Evolutionary conservation across 306 rosid genomes (phyloP), one percentile per base, ranked within the genome.

Genomic region (Cicer chorassanicum): DNA sequence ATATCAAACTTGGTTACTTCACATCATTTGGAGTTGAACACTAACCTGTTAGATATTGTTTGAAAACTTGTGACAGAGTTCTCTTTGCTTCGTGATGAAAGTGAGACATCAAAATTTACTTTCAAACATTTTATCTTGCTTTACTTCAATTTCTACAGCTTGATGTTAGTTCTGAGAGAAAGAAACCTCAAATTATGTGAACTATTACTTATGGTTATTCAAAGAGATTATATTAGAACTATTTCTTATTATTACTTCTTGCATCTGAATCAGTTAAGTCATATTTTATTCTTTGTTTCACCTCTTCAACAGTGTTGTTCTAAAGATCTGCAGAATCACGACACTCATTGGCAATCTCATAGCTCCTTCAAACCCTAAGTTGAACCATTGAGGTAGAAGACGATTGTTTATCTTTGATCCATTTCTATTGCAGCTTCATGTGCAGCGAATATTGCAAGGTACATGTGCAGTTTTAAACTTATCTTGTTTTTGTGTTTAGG

Each of bases 1-100:
- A 80, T 67, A 65, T 80, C 78, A 6, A 41, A 62, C 49, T 69
- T 39, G 70, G 49, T 67, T 67, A 56, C 34, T 64, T 70, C 74
- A 56, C 38, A 10, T 54, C 4, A 19, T 65, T 19, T 24, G 70
- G 78, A 71, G 44, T 76, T 64, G 73, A 57, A 70, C 44, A 54
- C 65, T 41, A 45, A 70, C 53, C 38, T 65, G 3, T 55, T 18
- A 10, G 18, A 71, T 57, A 46, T 56, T 76, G 68, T 64, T 76
- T 29, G 39, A 12, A 73, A 64, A 65, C 57, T 39, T 71, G 54
- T 65, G 24, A 39, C 42, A 10, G 53, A 64, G 82, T 18, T 63
- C 7, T 53, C 16, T 71, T 38, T 21, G 38, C 70, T 82, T 55
- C 48, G 61, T 18, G 74, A 16, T 44, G 64, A 45, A 45, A 19